A percentile compares a stretch with the other conserved stretches of the same genome.
phyloP scores from a whole-genome alignment of 2,329 filamentous ascomycete genomes.

The Fusarium aywerte region DNA sequence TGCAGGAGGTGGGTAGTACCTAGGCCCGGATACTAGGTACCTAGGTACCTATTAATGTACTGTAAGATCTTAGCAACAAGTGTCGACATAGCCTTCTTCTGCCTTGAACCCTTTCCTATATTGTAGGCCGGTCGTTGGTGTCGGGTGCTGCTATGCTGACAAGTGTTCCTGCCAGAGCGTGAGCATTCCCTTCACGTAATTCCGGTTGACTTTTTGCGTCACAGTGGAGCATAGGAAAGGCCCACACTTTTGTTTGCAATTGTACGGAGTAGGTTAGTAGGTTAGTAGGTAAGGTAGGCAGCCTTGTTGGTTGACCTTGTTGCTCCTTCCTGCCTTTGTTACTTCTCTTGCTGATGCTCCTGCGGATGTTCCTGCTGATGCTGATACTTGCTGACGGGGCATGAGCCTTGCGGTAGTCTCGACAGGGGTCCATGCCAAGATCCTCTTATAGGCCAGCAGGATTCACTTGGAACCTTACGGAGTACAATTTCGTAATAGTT shows the following conservation, averaged over 20 bases:
- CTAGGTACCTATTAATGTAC: too few species aligned
- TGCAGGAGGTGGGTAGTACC: too few species aligned
- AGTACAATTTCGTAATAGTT: neutral
- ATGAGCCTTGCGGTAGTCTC: slow-evolving; percentile 12
- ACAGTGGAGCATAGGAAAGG: slow-evolving; percentile 21
- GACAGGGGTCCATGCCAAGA: neutral
- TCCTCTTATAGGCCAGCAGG: slow-evolving; percentile 3
- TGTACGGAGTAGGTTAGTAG: too few species aligned
- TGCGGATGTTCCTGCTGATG: neutral
- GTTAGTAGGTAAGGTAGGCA: too few species aligned
- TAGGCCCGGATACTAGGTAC: neutral
- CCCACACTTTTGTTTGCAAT: slow-evolving; percentile 22
- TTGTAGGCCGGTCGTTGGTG: too few species aligned
- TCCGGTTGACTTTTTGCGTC: slow-evolving; percentile 32
- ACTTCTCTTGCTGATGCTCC: neutral
- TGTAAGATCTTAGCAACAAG: neutral
- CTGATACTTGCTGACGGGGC: neutral
- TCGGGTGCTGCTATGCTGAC: neutral
- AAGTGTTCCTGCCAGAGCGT: neutral
- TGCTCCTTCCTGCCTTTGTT: neutral
- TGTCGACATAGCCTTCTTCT: neutral
- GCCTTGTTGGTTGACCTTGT: neutral
- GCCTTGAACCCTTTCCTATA: neutral
- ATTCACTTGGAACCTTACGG: neutral
- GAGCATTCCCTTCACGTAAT: slow-evolving; percentile 32